phyloP scores from a whole-genome alignment of 1,139 yeast genomes.

The Suhomyces chickasaworum region DNA sequence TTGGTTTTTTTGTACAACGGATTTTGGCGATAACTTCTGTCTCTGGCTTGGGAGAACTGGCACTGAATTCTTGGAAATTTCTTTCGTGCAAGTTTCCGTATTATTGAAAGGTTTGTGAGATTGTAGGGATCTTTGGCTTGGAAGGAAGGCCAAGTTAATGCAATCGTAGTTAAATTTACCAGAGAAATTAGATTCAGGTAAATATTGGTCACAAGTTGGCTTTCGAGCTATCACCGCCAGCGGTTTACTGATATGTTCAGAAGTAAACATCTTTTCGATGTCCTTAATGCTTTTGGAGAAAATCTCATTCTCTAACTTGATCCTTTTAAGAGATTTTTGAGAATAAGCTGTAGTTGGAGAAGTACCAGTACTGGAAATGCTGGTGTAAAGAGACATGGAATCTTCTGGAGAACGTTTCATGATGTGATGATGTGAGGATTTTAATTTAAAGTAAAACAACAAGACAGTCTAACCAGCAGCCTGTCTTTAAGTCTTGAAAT shows the following conservation, averaged over 20 bases:
- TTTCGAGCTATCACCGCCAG: slow-evolving; percentile 13
- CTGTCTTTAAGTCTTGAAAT: background rate
- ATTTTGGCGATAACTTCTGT: slow-evolving; percentile 8
- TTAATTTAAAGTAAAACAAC: background rate
- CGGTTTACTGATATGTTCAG: slow-evolving; percentile 5
- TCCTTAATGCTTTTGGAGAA: slow-evolving; percentile 33
- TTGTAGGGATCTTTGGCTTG: slow-evolving; percentile 4
- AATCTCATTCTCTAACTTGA: slow-evolving; percentile 30
- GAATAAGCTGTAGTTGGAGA: slow-evolving; percentile 13
- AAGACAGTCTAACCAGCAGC: slow-evolving; percentile 9
- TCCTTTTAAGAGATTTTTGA: slow-evolving; percentile 26
- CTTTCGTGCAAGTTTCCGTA: background rate
- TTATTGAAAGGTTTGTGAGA: background rate
- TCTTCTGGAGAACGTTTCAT: slow-evolving; percentile 16
- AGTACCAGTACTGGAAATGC: slow-evolving; percentile 8
- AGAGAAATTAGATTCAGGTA: slow-evolving; percentile 6
- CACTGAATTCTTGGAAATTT: slow-evolving; percentile 1
- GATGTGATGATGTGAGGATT: background rate
- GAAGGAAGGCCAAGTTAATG: slow-evolving; percentile 26
- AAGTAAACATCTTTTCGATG: slow-evolving; percentile 30
- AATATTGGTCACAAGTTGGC: slow-evolving; percentile 11
- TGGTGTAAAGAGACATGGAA: slow-evolving; percentile 9
- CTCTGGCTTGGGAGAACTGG: slow-evolving; percentile 16
- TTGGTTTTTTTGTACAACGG: slow-evolving; percentile 3
- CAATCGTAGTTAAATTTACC: slow-evolving; percentile 28